A percentile compares a stretch with the other conserved stretches of the same genome.
Evolutionary conservation across 768 basidiomycete species (phyloP).

Genomic region (Boletus barrowsii): DNA sequence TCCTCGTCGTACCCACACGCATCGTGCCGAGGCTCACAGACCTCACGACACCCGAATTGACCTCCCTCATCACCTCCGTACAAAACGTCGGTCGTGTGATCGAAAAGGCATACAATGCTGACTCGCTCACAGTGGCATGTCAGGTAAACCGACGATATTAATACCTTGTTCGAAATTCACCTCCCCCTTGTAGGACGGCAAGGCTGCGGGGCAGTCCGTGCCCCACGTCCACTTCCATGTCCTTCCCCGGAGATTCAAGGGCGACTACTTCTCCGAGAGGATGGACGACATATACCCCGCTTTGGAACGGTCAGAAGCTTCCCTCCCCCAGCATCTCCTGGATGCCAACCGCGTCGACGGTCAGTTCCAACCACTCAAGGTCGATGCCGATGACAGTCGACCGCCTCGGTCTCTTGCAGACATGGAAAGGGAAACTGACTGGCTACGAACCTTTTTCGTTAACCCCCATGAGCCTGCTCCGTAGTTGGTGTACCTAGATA

Average conservation of each 20-base stretch:
- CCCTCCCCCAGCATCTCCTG: conserved; percentile 41
- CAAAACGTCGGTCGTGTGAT: conserved; percentile 77
- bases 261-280: conserved; percentile 59
- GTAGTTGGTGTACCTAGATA: conserved; percentile 21
- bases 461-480: background rate
- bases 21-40: conserved; percentile 56
- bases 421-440: conserved; percentile 76
- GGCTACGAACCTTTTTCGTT: conserved; percentile 59
- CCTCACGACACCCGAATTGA: conserved; percentile 61
- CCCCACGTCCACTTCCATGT: conserved; percentile 94
- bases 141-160: conserved; percentile 52
- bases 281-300: conserved; percentile 81
- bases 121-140: conserved; percentile 83
- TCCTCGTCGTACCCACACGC: conserved; percentile 57
- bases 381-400: conserved; percentile 71
- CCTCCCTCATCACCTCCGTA: conserved; percentile 77
- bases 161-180: background rate
- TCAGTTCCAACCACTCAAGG: conserved; percentile 42
- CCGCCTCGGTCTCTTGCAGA: conserved; percentile 62
- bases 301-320: conserved; percentile 62
- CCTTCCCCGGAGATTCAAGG: conserved; percentile 71
- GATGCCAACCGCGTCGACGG: conserved; percentile 11
- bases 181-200: conserved; percentile 64
- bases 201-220: conserved; percentile 71
- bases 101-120: conserved; percentile 77